Conservation (phyloP, 1,284 basidiomycete genomes). For the Inonotus hispidus region DNA sequence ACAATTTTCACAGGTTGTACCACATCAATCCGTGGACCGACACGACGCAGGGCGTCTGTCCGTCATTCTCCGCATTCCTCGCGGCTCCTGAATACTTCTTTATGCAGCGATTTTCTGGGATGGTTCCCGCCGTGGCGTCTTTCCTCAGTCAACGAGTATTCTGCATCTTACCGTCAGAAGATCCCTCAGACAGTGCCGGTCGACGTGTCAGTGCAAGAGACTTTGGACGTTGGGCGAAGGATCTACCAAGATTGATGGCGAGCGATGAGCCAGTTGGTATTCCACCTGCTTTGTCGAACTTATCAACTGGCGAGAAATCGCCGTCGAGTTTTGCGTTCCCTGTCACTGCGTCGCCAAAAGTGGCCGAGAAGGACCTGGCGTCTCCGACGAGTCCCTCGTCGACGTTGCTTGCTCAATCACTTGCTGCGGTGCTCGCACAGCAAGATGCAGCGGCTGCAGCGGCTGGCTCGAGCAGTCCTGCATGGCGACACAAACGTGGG, state of each 20-base stretch:
- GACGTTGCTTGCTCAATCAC: slow-evolving; percentile 12
- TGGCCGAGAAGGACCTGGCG: neutral
- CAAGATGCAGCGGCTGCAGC: slow-evolving; percentile 11
- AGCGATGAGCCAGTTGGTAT: slow-evolving; percentile 23
- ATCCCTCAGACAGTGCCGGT: slow-evolving; percentile 43
- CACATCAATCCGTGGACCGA: slow-evolving; percentile 99
- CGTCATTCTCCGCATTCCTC: slow-evolving; percentile 82
- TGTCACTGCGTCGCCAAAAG: neutral
- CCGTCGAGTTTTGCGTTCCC: neutral
- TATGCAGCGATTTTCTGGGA: slow-evolving; percentile 86
- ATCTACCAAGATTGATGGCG: slow-evolving; percentile 69
- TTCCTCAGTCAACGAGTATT: slow-evolving; percentile 87
- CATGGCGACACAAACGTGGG: slow-evolving; percentile 39
- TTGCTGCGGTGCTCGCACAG: slow-evolving; percentile 15
- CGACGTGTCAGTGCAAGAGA: slow-evolving; percentile 74
- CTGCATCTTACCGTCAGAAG: slow-evolving; percentile 58
- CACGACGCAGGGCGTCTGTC: slow-evolving; percentile 70
- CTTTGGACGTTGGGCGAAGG: slow-evolving; percentile 83
- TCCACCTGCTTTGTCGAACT: slow-evolving; percentile 17
- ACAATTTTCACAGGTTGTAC: slow-evolving; percentile 64
- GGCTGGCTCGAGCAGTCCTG: slow-evolving; percentile 9
- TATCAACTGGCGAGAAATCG: neutral
- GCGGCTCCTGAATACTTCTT: slow-evolving; percentile 82
- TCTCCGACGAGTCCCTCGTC: neutral
- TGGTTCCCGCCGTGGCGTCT: slow-evolving; percentile 82